Base-by-base conservation (phyloP, 192 early-diverging fungal species). In the Globomyces pollinis-pini region DNA sequence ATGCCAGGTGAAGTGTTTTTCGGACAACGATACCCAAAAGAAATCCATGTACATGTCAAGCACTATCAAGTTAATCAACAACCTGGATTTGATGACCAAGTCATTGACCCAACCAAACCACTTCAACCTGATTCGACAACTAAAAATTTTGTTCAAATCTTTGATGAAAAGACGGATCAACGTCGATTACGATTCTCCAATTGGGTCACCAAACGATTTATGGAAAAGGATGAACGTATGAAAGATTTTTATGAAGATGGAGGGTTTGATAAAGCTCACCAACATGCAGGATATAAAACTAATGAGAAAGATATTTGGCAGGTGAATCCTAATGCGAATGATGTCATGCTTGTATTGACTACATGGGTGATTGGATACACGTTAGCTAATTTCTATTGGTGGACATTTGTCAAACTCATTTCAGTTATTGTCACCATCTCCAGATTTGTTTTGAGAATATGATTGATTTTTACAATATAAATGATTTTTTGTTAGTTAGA, bases 181-280 rank as follows among this genome's bases (percentile, higher is more conserved):
- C n/a, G 79, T 84, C 18, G 80, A 84, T 30, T 20, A 51, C 77
- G 68, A n/a, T 93, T 91, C 63, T 63, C 78, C 11, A 50, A 72
- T 28, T 96, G 93, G 93, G 66, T 94, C 35, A 74, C 83, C 16
- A 63, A 79, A 8, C 72, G 85, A 41, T 96, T 86, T 78, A 64
- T 72, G n/a, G 89, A 93, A 57, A 96, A 96, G 69, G 93, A 96
- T 67, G 65, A 70, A 50, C 67, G 88, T 35, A 77, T 96, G 84
- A 75, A 64, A 9, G 66, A 76, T 41, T 96, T 90, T 72, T 93
- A 94, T 63, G 67, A 72, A 28, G 74, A 75, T 15, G 88, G 90
- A 38, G 61, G 61, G 31, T 90, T 96, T 66, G 45, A 47, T 4
- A 26, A 20, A 9, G n/a, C 66, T 33, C 53, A 24, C 6, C 28